These are phyloP conservation scores for Coelastrella sp. DNA, from an alignment of 139 green algal genomes.

Conservation along the genomic window DNA sequence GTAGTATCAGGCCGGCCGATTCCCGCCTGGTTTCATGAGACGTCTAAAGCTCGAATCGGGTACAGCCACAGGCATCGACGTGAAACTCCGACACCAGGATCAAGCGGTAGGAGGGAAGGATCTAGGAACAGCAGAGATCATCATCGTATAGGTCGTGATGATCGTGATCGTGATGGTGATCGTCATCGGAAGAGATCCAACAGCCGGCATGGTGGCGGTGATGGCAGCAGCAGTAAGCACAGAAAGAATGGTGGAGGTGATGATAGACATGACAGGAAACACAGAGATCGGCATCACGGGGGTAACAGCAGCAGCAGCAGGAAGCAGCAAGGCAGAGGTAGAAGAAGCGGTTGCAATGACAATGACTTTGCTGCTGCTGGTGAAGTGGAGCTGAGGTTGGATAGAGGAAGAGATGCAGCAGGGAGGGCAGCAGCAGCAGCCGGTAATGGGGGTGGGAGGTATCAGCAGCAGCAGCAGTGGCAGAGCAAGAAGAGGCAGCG, in stretches of 20 bases:
- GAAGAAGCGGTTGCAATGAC: neutral
- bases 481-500: conserved; percentile 19
- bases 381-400: neutral
- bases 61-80: neutral
- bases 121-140: neutral
- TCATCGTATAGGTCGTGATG: neutral
- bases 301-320: neutral
- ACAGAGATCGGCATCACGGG: neutral
- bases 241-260: neutral
- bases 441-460: no score
- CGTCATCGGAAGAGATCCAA: no score
- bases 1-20: conserved; percentile 52
- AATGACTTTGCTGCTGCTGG: neutral
- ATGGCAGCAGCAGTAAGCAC: neutral
- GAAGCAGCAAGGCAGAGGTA: neutral
- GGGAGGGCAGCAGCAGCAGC: conserved; percentile 14
- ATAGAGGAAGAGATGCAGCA: conserved; percentile 13
- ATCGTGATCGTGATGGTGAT: no score
- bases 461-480: conserved; percentile 37
- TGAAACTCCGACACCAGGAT: no score
- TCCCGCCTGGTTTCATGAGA: conserved; percentile 20
- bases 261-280: neutral
- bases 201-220: neutral
- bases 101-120: neutral
- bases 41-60: neutral